Evolutionary conservation across 1,284 basidiomycete genomes (phyloP), one percentile per base, ranked within the genome.

Genomic region (Pascua guehoae): DNA sequence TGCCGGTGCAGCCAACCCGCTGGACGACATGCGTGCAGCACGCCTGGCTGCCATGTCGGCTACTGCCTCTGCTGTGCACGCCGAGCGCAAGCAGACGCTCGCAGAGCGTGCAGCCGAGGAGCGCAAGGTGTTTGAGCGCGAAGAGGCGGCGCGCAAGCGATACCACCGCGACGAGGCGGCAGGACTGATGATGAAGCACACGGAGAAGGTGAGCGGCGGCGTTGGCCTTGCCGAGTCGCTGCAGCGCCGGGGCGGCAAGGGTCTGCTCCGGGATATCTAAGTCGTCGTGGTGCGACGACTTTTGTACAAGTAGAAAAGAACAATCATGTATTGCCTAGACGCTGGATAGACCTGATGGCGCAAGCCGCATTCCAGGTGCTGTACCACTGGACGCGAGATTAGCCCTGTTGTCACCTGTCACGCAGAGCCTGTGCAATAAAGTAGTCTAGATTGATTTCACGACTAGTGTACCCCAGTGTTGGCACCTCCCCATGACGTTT

Each of bases 11-110:
- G 42, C 57, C 12, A 62, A 63, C 44, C 47, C 60, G 1, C 66
- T 74, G 1, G 79, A 80, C 47, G 82, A 84, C 1, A 85, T 88
- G 53, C 88, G 91, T 38, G 86, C 86, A 2, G 88, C 89, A 18
- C 86, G 88, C 38, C 81, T 97, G 16, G 91, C 89, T 0, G 88
- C 89, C 11, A 96, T 97, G 93, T 79, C 86, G 32, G 74, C 82
- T 1, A 84, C 88, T 62, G 93, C 93, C 1, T 74, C 79, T 32
- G 72, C 77, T 15, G 81, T 92, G 15, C 60, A 75, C 39, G 47
- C 62, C 4, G 61, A 70, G 38, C 69, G 76, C 4, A 62, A 63
- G 2, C 61, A 67, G 45, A 57, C 63, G 17, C 64, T 78, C 1
- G 69, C 71, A 8, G 56, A 60, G 18, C 63, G 74, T 8, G 69